Evolutionary conservation across 2,329 filamentous ascomycete species (phyloP), one percentile per base, ranked within the genome.

Genomic region (Pseudogymnoascus sp.): DNA sequence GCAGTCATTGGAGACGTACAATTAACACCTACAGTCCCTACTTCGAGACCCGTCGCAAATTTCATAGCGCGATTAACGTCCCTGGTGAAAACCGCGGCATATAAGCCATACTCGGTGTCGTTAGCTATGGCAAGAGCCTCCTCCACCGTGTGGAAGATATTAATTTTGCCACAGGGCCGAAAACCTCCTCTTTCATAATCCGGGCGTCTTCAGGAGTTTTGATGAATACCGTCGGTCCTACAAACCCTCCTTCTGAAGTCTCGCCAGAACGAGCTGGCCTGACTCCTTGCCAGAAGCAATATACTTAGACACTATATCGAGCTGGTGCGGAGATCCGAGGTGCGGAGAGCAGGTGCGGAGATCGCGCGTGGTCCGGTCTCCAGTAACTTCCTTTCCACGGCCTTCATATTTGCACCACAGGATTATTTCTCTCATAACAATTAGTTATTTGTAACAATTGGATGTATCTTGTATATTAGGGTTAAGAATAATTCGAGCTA

Each of bases 101-200:
- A 77, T 2, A 88, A 78, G 4, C 85, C 85, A 67, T 86, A 87
- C 33, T 85, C 81, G 0, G 83, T 86, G 64, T 86, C 81, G 65
- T 88, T 87, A 1, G 84, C 84, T 37, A 86, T 73, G 36, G 76
- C 74, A 12, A 87, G 70, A 0, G 83, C 85, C 60, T 86, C 81
- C 12, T 86, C 82, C 5, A 82, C 79, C 4, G 70, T 70, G 1
- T 81, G 76, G 37, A 86, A 78, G 2, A 78, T 75, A 12, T 83
- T 78, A 47, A 87, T 70, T 78, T 80, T 0, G 86, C 82, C 0
- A 79, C 79, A 1, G 85, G 85, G 0, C 84, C 85, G 64, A 88
- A 88, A 0, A 81, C 82, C 69, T 88, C 85, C 7, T 78, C 81
- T 65, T 79, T 68, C 67, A 68, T 67, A 38, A 67, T 66, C 16